Evolutionary conservation across 768 basidiomycete genomes (phyloP).

Genomic region (Fibroporia radiculosa): DNA sequence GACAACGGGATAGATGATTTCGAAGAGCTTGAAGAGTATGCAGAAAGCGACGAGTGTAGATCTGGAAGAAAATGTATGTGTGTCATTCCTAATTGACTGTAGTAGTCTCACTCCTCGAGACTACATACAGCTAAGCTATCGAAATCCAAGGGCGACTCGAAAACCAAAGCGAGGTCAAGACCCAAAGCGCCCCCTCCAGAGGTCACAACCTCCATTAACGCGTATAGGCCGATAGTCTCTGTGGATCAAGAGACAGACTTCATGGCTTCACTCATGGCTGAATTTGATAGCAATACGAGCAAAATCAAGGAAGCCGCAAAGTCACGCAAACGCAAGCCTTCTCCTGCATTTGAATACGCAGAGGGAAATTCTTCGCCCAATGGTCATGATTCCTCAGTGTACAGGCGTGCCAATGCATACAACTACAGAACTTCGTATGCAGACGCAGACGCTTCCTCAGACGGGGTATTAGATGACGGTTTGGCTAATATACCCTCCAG

Average conservation of each 20-base stretch:
- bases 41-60: slow-evolving; percentile 52
- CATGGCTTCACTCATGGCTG: slow-evolving; percentile 74
- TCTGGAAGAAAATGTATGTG: slow-evolving; percentile 29
- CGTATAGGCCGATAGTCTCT: slow-evolving; percentile 72
- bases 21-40: slow-evolving; percentile 52
- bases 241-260: slow-evolving; percentile 84
- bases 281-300: slow-evolving; percentile 48
- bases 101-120: slow-evolving; percentile 8
- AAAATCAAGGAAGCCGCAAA: slow-evolving; percentile 25
- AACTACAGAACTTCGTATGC: slow-evolving; percentile 9
- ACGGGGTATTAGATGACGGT: slow-evolving; percentile 22
- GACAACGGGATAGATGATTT: slow-evolving; percentile 98
- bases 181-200: slow-evolving; percentile 44
- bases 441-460: slow-evolving; percentile 22
- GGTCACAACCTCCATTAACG: slow-evolving; percentile 57
- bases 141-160: slow-evolving; percentile 24
- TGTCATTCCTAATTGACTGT: too few species aligned
- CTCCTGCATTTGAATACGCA: slow-evolving; percentile 26
- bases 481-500: slow-evolving; percentile 32
- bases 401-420: slow-evolving; percentile 3
- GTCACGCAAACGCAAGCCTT: slow-evolving; percentile 65
- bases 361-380: slow-evolving; percentile 18
- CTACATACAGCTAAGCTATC: slow-evolving; percentile 6
- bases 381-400: slow-evolving; percentile 9
- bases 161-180: slow-evolving; percentile 36